Evolutionary conservation across 352 stramenopile genomes (phyloP), one percentile per base, ranked within the genome.

Genomic region (Plasmopara muralis): DNA sequence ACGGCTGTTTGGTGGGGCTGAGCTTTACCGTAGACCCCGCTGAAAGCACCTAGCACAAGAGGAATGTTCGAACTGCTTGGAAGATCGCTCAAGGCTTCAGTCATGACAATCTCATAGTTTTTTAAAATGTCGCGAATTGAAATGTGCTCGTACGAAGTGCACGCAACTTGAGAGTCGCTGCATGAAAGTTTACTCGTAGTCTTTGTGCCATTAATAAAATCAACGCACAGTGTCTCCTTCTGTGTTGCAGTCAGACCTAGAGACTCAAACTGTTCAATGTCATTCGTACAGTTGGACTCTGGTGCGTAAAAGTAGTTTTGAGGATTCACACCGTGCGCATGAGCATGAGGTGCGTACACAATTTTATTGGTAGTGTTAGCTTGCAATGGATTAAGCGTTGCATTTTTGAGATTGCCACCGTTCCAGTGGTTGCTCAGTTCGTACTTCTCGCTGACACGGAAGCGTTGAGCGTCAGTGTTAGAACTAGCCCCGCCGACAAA

Each of bases 331-430:
- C 62, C 73, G 28, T 84, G 78, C 0, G 78, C 53, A 47, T 89
- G 72, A 9, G 72, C 74, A 35, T 89, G 73, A 14, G 77, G 78
- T 16, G 74, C 78, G 39, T 83, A 80, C 33, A 85, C 74, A 33
- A 89, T 52, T 53, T 89, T 89, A 67, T 87, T 74, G 16, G 53
- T 45, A 9, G 65, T 35, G 20, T 45, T 65, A 35, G 74, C 43
- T 18, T 74, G 64, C 41, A 89, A 53, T 0, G 74, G 57, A 42
- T 75, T 74, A 14, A 47, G 45, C 5, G 73, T 77, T 14, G 70
- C 71, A 44, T 89, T 86, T 47, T 83, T 65, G 39, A 89, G 60
- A 39, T 83, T 83, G 37, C 72, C 74, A 14, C 78, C 75, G 46
- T 80, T 67, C 78, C 78, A 87, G 60, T 82, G 69, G 35, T 62